Base-by-base conservation (phyloP, 768 basidiomycete species). In the Psilocybe tampanensis region DNA sequence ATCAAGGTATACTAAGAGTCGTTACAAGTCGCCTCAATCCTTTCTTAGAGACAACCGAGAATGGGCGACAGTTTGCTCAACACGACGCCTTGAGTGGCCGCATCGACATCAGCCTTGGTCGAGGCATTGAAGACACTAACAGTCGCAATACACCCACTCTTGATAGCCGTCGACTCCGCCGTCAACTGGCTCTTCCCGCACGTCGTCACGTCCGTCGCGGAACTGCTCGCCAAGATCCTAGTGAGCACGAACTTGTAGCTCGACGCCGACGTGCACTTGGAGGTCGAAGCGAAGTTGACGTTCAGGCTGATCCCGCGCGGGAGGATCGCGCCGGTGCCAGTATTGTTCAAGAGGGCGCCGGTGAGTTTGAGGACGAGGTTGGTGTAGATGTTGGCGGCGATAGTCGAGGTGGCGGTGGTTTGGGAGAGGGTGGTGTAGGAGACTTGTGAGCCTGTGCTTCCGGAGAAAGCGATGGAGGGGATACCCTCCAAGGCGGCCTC, bases 401-500 rank as follows among this genome's bases (percentile, higher is more conserved):
- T 54, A 41, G 74, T 75, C 17, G 72, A 68, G 7, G 69, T 42
- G 6, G 76, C 66, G 23, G 62, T 70, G 2, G 76, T 71, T 22
- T 70, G 55, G 15, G 65, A 59, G 59, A 83, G 79, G 17, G 80
- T 81, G 22, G 81, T 84, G 68, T 77, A 84, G 2, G 80, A 82
- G 11, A 81, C 77, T 51, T 76, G 71, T 0, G 75, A 69, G 9
- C 73, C 79, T 2, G 73, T 69, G 12, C 62, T 61, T 11, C 70
- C 68, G 12, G 80, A 82, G 69, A 81, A 82, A 0, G 82, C 82
- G 29, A 77, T 72, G 1, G 81, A 75, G 2, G 82, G 80, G 13
- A 83, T 72, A 29, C 82, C 82, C 61, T 78, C 73, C 41, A 72
- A 62, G 1, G 80, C 76, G 3, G 81, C 78, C 66, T 80, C 80